Percentiles rank a stretch among this genome's conserved stretches.
phyloP scores from a whole-genome alignment of 768 basidiomycete species.

The Xerocomus brunneocitrinus region DNA sequence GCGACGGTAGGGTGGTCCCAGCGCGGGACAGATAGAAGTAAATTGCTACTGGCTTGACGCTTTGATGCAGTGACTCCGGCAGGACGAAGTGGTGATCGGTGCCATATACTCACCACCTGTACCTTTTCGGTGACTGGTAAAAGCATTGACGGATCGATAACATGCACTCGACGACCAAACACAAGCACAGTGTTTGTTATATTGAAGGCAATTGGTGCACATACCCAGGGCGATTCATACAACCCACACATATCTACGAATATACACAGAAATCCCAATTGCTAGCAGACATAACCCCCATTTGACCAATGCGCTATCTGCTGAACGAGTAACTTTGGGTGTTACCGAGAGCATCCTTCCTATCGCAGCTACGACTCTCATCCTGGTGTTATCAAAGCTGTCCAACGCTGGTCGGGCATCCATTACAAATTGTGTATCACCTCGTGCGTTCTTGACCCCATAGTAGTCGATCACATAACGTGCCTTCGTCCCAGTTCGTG shows the following conservation, averaged over 20 bases:
- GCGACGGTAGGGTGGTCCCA: too few relatives aligned
- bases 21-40: too few relatives aligned
- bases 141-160: too few relatives aligned
- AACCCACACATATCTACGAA: neutral
- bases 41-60: too few relatives aligned
- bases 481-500: neutral
- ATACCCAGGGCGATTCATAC: neutral
- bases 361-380: conserved; percentile 2
- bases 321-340: neutral
- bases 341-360: neutral
- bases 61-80: too few relatives aligned
- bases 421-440: conserved; percentile 2
- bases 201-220: too few relatives aligned
- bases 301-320: neutral
- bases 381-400: conserved; percentile 5
- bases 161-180: too few relatives aligned
- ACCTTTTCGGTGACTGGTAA: too few relatives aligned
- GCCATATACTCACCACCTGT: too few relatives aligned
- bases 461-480: conserved; percentile 15
- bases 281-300: conserved; percentile 1
- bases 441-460: conserved; percentile 4
- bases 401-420: conserved; percentile 9
- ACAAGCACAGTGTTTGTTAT: too few relatives aligned
- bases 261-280: neutral
- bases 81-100: too few relatives aligned